These are phyloP conservation scores for Hirschioporus abietinus DNA, from an alignment of 768 basidiomycete genomes.

Conservation along the genomic window DNA sequence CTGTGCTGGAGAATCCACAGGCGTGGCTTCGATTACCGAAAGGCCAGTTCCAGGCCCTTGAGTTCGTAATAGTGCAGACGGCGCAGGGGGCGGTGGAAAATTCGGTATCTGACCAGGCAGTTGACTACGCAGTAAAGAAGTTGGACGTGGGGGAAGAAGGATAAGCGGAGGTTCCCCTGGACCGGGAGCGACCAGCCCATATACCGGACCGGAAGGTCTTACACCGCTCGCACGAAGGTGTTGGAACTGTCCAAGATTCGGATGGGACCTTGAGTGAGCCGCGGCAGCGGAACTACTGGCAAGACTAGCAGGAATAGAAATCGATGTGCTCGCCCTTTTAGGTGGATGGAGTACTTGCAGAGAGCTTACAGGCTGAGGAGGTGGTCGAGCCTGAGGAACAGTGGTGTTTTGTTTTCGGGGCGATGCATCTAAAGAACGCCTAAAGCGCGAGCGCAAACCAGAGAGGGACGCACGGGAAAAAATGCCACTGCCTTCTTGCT, in stretches of 20 bases:
- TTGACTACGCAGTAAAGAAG: neutral
- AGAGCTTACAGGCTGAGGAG: neutral
- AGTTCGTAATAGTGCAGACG: neutral
- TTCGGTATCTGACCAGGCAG: neutral
- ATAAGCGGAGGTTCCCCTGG: neutral
- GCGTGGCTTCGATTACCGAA: neutral
- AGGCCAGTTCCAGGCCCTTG: neutral
- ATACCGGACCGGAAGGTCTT: neutral
- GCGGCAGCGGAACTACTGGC: neutral
- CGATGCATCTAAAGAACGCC: neutral
- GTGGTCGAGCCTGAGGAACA: neutral
- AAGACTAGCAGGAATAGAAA: neutral
- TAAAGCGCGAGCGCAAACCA: neutral
- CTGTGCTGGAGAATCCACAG: too few species aligned
- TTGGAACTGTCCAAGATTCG: neutral
- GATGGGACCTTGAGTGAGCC: neutral
- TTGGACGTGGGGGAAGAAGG: neutral
- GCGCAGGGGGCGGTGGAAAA: neutral
- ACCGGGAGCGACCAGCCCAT: neutral
- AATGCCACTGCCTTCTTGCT: neutral
- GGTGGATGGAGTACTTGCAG: neutral
- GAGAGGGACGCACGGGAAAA: neutral
- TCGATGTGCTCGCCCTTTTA: neutral
- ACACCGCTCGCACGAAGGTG: neutral
- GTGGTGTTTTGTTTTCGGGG: neutral